Conservation (phyloP, 1,284 basidiomycete species). For the Naganishia cerealis region DNA sequence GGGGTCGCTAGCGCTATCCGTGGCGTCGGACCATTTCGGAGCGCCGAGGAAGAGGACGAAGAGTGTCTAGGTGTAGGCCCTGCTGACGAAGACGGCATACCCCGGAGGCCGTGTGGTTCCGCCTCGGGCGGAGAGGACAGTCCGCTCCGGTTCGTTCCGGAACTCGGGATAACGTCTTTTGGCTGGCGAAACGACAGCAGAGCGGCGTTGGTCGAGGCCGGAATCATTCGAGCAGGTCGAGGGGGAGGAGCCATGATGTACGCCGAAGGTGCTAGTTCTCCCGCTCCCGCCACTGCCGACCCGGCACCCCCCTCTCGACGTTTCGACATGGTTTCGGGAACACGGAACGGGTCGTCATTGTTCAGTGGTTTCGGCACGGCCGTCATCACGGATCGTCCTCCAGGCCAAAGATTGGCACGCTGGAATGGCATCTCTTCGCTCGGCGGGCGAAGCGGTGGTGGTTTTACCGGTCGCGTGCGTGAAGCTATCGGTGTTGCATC, state of each 20-base stretch:
- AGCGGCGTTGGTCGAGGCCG: not conserved
- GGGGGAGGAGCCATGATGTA: constrained; percentile 26
- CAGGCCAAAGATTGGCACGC: constrained; percentile 23
- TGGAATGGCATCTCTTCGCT: constrained; percentile 16
- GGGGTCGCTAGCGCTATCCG: constrained; percentile 18
- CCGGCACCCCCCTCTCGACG: not conserved
- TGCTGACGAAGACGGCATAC: not conserved
- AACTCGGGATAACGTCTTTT: constrained; percentile 21
- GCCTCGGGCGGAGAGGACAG: constrained; percentile 14
- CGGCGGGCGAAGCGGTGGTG: constrained; percentile 17
- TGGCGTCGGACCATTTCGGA: constrained; percentile 10
- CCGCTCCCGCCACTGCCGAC: not conserved
- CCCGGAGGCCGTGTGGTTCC: not conserved
- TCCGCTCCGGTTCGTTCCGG: constrained; percentile 2
- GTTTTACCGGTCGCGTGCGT: constrained; percentile 6
- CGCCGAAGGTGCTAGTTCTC: constrained; percentile 17
- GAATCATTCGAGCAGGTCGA: not conserved
- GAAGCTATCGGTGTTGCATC: constrained; percentile 17
- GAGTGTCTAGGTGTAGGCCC: constrained; percentile 21
- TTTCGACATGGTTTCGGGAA: constrained; percentile 1
- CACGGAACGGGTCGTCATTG: constrained; percentile 28
- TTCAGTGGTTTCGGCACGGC: not conserved
- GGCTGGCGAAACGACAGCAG: constrained; percentile 10
- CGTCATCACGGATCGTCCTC: not conserved
- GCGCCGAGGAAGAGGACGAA: constrained; percentile 3